phyloP scores from a whole-genome alignment of 495 filamentous ascomycete genomes.

The Hypomontagnella submonticulosa region DNA sequence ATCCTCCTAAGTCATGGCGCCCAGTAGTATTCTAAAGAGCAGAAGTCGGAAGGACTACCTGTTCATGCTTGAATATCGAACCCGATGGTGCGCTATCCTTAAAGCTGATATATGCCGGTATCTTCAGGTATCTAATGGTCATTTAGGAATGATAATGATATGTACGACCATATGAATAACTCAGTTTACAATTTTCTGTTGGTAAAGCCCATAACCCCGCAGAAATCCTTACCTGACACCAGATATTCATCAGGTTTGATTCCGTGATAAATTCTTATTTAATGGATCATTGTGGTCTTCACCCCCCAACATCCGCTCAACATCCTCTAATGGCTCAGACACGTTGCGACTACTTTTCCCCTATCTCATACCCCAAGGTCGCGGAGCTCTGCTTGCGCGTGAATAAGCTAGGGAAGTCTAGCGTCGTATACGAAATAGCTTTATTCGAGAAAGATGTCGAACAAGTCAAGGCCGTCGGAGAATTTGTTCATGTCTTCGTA shows the following conservation, averaged over 20 bases:
- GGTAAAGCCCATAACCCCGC: conserved; percentile 23
- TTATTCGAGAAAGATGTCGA: conserved; percentile 82
- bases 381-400: conserved; percentile 86
- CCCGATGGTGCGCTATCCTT: conserved; percentile 74
- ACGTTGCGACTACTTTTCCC: conserved; percentile 84
- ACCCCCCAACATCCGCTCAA: conserved; percentile 73
- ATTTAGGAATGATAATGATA: conserved; percentile 91
- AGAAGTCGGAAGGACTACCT: conserved; percentile 77
- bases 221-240: conserved; percentile 9
- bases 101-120: conserved; percentile 2
- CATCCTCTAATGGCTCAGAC: conserved; percentile 87
- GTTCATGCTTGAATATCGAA: conserved; percentile 84
- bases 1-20: conserved; percentile 44
- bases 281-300: conserved; percentile 78
- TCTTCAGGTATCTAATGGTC: conserved; percentile 9
- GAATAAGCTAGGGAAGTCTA: conserved; percentile 83
- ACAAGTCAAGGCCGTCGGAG: conserved; percentile 85
- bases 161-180: conserved; percentile 92
- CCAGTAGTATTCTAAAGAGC: conserved; percentile 64
- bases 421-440: conserved; percentile 92
- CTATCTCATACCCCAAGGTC: conserved; percentile 83
- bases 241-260: conserved; percentile 66
- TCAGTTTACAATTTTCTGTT: conserved; percentile 81
- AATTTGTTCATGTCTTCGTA: conserved; percentile 91
- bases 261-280: conserved; percentile 92